Percentiles rank a stretch among this genome's conserved stretches.
Conservation (phyloP, 768 basidiomycete genomes). For the Mycena galericulata region DNA sequence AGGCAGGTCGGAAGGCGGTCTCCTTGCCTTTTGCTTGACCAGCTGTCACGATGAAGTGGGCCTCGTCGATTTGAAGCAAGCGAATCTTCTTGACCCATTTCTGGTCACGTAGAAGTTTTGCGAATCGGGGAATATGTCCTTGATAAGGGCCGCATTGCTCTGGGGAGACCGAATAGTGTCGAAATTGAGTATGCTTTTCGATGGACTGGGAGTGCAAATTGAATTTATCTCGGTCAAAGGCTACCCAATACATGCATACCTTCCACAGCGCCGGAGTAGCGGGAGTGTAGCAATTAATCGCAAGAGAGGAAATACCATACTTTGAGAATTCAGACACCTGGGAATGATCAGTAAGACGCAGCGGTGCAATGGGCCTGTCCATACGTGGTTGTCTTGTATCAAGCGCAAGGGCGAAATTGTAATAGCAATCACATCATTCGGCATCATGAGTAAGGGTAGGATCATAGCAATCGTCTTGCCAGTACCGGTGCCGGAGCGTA, state of each 20-base stretch:
- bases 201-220: not conserved
- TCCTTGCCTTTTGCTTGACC: conserved; percentile 15
- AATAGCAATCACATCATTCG: conserved; percentile 27
- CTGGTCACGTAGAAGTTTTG: not conserved
- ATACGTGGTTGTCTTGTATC: conserved; percentile 30
- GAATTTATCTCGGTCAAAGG: no score
- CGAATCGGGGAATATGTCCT: conserved; percentile 30
- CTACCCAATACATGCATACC: conserved; percentile 22
- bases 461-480: conserved; percentile 43
- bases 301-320: conserved; percentile 36
- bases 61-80: conserved; percentile 34
- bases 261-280: conserved; percentile 32
- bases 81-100: conserved; percentile 20
- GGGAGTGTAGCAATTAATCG: conserved; percentile 40
- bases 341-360: not conserved
- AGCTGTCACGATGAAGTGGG: conserved; percentile 34
- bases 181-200: not conserved
- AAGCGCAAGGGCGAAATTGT: conserved; percentile 38
- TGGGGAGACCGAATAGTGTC: conserved; percentile 27
- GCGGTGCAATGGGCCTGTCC: not conserved
- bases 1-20: not conserved
- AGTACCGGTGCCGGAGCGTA: conserved; percentile 41
- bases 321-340: conserved; percentile 34
- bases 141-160: conserved; percentile 31
- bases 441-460: conserved; percentile 30